phyloP scores from a whole-genome alignment of 305 asterid species.

The Vinca major region DNA sequence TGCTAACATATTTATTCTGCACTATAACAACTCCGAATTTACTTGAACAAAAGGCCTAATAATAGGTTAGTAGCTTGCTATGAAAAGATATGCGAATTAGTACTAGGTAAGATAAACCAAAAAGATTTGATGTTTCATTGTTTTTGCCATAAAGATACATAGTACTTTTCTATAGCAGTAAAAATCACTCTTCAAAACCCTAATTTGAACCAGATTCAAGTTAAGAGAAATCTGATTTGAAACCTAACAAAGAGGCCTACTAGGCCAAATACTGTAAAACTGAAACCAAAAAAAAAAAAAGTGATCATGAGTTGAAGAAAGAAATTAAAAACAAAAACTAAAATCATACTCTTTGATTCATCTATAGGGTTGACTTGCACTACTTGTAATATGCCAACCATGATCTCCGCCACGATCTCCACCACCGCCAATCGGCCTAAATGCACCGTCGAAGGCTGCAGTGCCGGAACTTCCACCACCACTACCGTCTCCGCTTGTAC shows the following conservation, averaged over 20 bases:
- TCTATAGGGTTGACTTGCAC: slow-evolving; percentile 16
- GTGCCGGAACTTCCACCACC: slow-evolving; percentile 20
- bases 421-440: slow-evolving; percentile 27
- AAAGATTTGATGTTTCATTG: not conserved
- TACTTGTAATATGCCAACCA: slow-evolving; percentile 19
- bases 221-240: slow-evolving; percentile 18
- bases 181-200: slow-evolving; percentile 13
- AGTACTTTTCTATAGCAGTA: not conserved
- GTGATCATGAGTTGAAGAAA: not conserved
- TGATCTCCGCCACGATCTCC: slow-evolving; percentile 21
- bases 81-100: slow-evolving; percentile 4
- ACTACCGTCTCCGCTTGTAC: slow-evolving; percentile 8
- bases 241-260: slow-evolving; percentile 1
- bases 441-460: slow-evolving; percentile 31
- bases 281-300: too few relatives aligned
- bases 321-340: slow-evolving; percentile 12
- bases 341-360: slow-evolving; percentile 10
- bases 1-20: too few relatives aligned
- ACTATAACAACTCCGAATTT: too few relatives aligned
- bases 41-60: slow-evolving; percentile 18
- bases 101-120: not conserved
- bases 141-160: not conserved
- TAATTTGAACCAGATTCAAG: slow-evolving; percentile 11
- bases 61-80: not conserved
- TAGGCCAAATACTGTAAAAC: not conserved